Evolutionary conservation across 495 filamentous ascomycete genomes (phyloP), one percentile per base, ranked within the genome.

Genomic region (Saxophila tyrrhenica): DNA sequence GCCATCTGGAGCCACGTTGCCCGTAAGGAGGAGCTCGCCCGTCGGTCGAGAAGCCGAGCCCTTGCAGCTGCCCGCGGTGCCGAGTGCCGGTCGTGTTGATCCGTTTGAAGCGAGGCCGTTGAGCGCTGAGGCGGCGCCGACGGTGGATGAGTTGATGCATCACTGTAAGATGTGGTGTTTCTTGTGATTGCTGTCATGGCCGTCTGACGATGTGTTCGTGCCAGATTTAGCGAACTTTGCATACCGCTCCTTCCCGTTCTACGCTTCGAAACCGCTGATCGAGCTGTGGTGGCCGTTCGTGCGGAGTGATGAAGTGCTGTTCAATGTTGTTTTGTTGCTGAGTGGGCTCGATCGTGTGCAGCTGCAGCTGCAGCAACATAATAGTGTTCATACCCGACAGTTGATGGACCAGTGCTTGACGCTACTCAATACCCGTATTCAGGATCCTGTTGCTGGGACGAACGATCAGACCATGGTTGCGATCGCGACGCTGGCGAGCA

Each of bases 271-370:
- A 19, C 25, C 48, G 13, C 32, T 56, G 23, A 56, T 60, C 17
- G 57, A 60, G 23, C 39, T 60, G 15, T 56, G 57, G 57, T 60
- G 57, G 57, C 57, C 57, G 3, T 60, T 60, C 39, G 48, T 60
- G 2, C 57, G 57, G 13, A 38, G 17, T 19, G 57, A 60, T 29
- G 57, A 56, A 21, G 29, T 60, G 16, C 52, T 60, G 8, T 60
- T 60, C 38, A 48, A 60, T 32, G 57, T 60, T n/a, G 48, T 60
- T 7, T 29, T 56, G 21, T 45, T 48, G 8, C 50, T 60, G 25
- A 56, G 47, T 32, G 53, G 52, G 21, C 52, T 56, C 2, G 50
- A 52, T 38, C 52, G 49, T 24, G 38, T 39, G 16, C 16, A 55
- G n/a, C 43, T 60, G 2, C 16, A 55, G n/a, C 43, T 60, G 2